These are phyloP conservation scores for Alternaria solani DNA, from an alignment of 2,329 filamentous ascomycete species.

Conservation along the genomic window DNA sequence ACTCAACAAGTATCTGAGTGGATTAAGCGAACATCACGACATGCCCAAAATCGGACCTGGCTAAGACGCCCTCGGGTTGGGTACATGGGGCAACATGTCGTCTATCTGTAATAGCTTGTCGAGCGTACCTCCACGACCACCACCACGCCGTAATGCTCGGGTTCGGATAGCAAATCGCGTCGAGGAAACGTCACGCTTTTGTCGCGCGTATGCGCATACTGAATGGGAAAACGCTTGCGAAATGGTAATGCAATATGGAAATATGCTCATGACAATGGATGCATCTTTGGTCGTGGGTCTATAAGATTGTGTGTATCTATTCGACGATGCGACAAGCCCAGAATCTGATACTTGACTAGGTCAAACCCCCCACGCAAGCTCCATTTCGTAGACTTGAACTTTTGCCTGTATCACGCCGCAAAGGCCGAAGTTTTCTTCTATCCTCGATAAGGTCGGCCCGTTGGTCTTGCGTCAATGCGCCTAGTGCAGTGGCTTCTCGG, in stretches of 20 bases:
- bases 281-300: not conserved
- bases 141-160: not conserved
- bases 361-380: not conserved
- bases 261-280: not conserved
- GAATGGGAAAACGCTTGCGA: not conserved
- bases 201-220: not conserved
- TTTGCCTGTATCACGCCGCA: not conserved
- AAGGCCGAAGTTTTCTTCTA: not conserved
- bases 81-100: not conserved
- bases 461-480: not conserved
- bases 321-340: not conserved
- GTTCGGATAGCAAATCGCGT: not conserved
- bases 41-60: conserved; percentile 72
- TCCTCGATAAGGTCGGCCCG: not conserved
- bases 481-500: not conserved
- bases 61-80: conserved; percentile 48
- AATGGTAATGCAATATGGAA: not conserved
- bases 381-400: not conserved
- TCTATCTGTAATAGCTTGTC: not conserved
- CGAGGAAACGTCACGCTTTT: not conserved
- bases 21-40: conserved; percentile 95
- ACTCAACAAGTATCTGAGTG: conserved; percentile 90
- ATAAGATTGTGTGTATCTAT: not conserved
- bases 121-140: not conserved
- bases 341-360: not conserved